Conservation (phyloP, 1,139 yeast genomes). For the Blastobotrys arbuscula region DNA sequence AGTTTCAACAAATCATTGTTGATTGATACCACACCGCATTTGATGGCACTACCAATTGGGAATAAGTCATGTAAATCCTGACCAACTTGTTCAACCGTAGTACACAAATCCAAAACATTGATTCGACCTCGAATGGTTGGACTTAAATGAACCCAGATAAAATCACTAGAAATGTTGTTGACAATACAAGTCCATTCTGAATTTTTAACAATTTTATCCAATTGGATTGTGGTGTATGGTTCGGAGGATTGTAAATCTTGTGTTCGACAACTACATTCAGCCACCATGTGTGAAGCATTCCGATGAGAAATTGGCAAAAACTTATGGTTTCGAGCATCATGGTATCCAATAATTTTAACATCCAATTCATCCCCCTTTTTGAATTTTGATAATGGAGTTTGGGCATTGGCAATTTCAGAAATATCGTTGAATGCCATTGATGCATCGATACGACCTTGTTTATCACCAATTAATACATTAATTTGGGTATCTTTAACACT, state of each 20-base stretch:
- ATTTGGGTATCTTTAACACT: slow-evolving; percentile 70
- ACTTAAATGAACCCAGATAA: slow-evolving; percentile 64
- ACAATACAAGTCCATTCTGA: slow-evolving; percentile 46
- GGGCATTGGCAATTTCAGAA: slow-evolving; percentile 52
- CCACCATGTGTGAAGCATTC: slow-evolving; percentile 48
- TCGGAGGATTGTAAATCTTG: slow-evolving; percentile 35
- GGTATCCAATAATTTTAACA: slow-evolving; percentile 71
- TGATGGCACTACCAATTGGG: slow-evolving; percentile 68
- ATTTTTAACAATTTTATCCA: slow-evolving; percentile 42
- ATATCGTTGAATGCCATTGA: slow-evolving; percentile 59
- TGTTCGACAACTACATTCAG: slow-evolving; percentile 60
- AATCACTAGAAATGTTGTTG: slow-evolving; percentile 48
- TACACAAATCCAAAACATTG: slow-evolving; percentile 56
- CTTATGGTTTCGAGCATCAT: slow-evolving; percentile 64
- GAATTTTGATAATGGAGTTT: slow-evolving; percentile 55
- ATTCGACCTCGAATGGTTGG: slow-evolving; percentile 66
- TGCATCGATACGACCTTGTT: slow-evolving; percentile 75
- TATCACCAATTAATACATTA: slow-evolving; percentile 67
- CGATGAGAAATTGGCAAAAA: slow-evolving; percentile 66
- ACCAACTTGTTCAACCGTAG: slow-evolving; percentile 45
- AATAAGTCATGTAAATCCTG: slow-evolving; percentile 45
- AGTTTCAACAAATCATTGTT: slow-evolving; percentile 50
- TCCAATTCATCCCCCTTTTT: slow-evolving; percentile 52
- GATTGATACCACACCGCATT: slow-evolving; percentile 48
- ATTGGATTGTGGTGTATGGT: slow-evolving; percentile 29